Evolutionary conservation across 305 asterid species (phyloP).

Genomic region (Solanum aculeatissimum): DNA sequence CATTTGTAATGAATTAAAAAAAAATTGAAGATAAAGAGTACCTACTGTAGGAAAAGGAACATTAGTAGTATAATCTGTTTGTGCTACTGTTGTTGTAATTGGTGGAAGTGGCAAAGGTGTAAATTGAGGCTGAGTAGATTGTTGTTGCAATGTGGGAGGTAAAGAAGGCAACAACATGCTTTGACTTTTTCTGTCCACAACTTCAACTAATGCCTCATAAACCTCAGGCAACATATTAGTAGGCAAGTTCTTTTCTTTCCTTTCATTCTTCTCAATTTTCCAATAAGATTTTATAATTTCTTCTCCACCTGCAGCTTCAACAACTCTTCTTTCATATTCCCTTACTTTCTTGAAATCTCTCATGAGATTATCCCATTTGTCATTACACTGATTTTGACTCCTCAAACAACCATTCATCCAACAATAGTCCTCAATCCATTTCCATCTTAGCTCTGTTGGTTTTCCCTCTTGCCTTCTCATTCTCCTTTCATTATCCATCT

Average conservation of each 20-base stretch:
- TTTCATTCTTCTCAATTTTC: conserved; percentile 61
- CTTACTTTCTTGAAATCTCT: conserved; percentile 89
- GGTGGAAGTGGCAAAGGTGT: conserved; percentile 4
- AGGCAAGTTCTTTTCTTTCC: conserved; percentile 63
- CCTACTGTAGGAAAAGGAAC: conserved; percentile 34
- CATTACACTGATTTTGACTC: conserved; percentile 92
- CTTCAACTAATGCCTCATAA: conserved; percentile 59
- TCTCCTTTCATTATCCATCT: conserved; percentile 70
- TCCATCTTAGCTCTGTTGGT: conserved; percentile 85
- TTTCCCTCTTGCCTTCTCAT: conserved; percentile 36
- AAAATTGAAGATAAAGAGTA: neutral
- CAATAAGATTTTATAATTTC: conserved; percentile 35
- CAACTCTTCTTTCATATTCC: conserved; percentile 40
- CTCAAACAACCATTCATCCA: conserved; percentile 64
- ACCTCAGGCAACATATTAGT: conserved; percentile 74
- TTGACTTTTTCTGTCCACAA: conserved; percentile 36
- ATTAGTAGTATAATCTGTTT: conserved; percentile 6
- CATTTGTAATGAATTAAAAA: neutral
- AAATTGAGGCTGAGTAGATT: neutral
- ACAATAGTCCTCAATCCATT: conserved; percentile 91
- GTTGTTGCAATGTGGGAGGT: conserved; percentile 22
- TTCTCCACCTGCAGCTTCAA: neutral
- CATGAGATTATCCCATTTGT: conserved; percentile 90
- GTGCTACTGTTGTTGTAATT: neutral
- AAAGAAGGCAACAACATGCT: conserved; percentile 1